Percentiles rank a stretch among this genome's conserved stretches.
These are phyloP conservation scores for Tulasnella sp. DNA, from an alignment of 768 basidiomycete genomes.

Conservation along the genomic window DNA sequence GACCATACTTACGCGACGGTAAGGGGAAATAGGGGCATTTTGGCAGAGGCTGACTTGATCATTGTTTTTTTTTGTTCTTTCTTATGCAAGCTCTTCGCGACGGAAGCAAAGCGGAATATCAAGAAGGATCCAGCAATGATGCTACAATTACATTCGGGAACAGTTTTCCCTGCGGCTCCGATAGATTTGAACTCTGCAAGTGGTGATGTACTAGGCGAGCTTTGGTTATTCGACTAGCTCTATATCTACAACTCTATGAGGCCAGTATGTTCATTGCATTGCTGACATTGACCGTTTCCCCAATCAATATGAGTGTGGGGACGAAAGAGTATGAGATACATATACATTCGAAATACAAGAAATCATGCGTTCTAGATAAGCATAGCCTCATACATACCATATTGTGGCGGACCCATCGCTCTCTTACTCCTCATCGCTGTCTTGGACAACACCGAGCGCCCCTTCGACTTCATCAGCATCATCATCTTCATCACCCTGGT, in stretches of 20 bases:
- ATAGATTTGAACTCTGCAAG: neutral
- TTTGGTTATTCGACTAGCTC: constrained; percentile 1
- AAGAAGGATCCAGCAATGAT: constrained; percentile 60
- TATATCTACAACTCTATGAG: no score
- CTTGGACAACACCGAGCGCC: neutral
- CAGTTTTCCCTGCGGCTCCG: constrained; percentile 4
- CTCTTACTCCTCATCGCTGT: constrained; percentile 1
- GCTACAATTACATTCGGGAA: constrained; percentile 20
- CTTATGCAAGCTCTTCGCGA: constrained; percentile 62
- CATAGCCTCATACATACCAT: no score
- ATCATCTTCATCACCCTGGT: neutral
- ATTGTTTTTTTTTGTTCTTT: constrained; percentile 4
- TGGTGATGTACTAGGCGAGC: constrained; percentile 4
- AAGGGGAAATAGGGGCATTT: neutral
- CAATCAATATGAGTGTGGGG: no score
- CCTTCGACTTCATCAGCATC: constrained; percentile 10
- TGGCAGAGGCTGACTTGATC: neutral
- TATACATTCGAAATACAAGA: no score
- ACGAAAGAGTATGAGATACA: no score
- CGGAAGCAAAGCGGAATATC: constrained; percentile 66
- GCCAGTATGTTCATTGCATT: no score
- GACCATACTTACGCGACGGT: constrained; percentile 88
- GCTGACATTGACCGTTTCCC: no score
- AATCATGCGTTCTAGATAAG: no score
- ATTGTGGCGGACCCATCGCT: no score